Percentiles rank a stretch among this genome's conserved stretches.
phyloP scores from a whole-genome alignment of 2,329 filamentous ascomycete genomes.

The Monilinia polystroma region DNA sequence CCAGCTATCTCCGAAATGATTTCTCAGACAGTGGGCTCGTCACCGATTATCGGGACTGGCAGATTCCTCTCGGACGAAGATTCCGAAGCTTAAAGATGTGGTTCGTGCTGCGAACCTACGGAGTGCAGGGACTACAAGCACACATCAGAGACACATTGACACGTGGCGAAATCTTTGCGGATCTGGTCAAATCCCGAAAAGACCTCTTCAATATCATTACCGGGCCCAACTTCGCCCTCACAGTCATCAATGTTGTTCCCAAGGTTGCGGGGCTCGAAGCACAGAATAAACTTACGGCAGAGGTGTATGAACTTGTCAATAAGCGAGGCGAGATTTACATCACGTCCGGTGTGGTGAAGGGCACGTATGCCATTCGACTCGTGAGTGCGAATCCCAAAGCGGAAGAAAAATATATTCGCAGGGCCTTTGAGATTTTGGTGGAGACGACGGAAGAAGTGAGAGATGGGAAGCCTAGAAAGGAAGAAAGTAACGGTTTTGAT shows the following conservation, averaged over 20 bases:
- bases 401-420: constrained; percentile 69
- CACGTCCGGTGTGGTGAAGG: constrained; percentile 72
- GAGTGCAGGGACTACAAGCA: constrained; percentile 69
- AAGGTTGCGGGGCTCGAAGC: constrained; percentile 45
- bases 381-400: constrained; percentile 70
- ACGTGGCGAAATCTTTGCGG: constrained; percentile 69
- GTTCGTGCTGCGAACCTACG: constrained; percentile 87
- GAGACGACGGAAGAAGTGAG: constrained; percentile 38
- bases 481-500: constrained; percentile 9
- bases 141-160: constrained; percentile 70
- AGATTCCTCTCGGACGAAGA: constrained; percentile 85
- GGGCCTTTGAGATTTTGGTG: constrained; percentile 73
- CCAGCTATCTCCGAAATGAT: constrained; percentile 77
- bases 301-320: constrained; percentile 75
- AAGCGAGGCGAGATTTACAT: constrained; percentile 75
- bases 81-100: constrained; percentile 92
- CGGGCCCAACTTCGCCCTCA: constrained; percentile 73
- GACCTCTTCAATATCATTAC: constrained; percentile 79
- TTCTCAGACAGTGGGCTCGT: constrained; percentile 81
- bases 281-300: constrained; percentile 67
- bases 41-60: constrained; percentile 96
- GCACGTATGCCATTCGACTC: constrained; percentile 75
- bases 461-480: constrained; percentile 23
- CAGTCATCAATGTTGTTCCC: constrained; percentile 67
- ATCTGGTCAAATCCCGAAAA: constrained; percentile 53